Base-by-base conservation (phyloP, 371 early-diverging fungal genomes). In the Mucor piriformis region DNA sequence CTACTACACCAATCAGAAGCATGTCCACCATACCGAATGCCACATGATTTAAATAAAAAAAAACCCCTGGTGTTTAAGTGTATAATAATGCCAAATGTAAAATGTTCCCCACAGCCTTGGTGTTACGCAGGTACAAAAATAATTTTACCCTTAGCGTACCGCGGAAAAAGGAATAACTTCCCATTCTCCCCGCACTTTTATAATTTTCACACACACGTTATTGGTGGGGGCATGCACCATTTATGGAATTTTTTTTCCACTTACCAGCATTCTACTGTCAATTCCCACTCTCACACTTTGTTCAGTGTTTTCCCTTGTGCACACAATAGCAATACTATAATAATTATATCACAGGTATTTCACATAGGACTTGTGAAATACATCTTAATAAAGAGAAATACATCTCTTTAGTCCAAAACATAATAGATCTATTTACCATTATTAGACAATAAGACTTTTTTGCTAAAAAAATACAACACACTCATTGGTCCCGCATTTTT, bases 121-220 rank as follows among this genome's bases (percentile, higher is more conserved):
- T 40, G 38, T 24, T 53, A 53, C 27, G 38, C 27, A 38, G 13
- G 35, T 35, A 18, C 40, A 8, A 42, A 27, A 27, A 10, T n/a
- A 16, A 20, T 50, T 18, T 11, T 12, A 3, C 38, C 38, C 38
- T 37, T 12, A 6, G 38, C 13, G 20, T 46, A 3, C 46, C 46
- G 46, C 46, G 46, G 46, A 24, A 24, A 21, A 24, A 24, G 25
- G 20, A 43, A 38, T 38, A 15, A 12, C 20, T 21, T 46, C 46
- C 46, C 46, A 46, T 46, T 46, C 21, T 46, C 33, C 32, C 34
- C 10, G 35, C 25, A 11, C 15, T 27, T 59, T 43, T 34, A 37
- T 35, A 43, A 15, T 59, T 59, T 59, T 49, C 49, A n/a, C 49
- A 49, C 49, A 49, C 23, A n/a, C 33, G 10, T 16, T 20, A 54